A percentile compares a stretch with the other conserved stretches of the same genome.
Evolutionary conservation across 2,329 filamentous ascomycete genomes (phyloP).

Genomic region (Phyllosticta citriasiana): DNA sequence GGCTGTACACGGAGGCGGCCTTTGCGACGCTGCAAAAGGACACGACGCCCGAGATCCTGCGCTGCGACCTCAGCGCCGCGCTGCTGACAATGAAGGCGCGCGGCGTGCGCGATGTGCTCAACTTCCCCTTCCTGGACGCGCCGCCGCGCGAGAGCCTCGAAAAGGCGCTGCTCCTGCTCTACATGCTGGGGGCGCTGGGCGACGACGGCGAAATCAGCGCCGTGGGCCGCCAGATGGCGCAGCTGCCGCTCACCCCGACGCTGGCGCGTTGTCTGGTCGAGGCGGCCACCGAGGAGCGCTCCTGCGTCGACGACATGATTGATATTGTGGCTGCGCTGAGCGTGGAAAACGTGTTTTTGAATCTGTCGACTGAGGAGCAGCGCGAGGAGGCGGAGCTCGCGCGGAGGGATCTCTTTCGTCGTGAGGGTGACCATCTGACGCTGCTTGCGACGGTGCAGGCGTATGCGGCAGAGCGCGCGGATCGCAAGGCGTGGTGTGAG

Average conservation of each 20-base stretch:
- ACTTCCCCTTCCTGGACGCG: constrained; percentile 76
- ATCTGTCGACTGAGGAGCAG: constrained; percentile 49
- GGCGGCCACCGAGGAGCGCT: constrained; percentile 57
- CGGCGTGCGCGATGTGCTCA: constrained; percentile 69
- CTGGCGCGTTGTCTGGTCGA: constrained; percentile 76
- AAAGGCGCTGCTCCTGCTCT: constrained; percentile 70
- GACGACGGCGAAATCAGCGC: constrained; percentile 64
- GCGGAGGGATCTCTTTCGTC: constrained; percentile 45
- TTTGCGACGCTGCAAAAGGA: constrained; percentile 61
- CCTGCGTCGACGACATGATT: constrained; percentile 72
- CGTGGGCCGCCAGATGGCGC: constrained; percentile 65
- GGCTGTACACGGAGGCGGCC: constrained; percentile 73
- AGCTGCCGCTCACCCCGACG: constrained; percentile 71
- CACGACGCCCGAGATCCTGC: constrained; percentile 79
- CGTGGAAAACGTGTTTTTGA: constrained; percentile 54
- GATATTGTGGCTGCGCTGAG: constrained; percentile 67
- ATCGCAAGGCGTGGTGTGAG: constrained; percentile 51
- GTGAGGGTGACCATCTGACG: constrained; percentile 56
- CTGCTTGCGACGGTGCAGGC: constrained; percentile 50
- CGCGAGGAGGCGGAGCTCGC: constrained; percentile 49
- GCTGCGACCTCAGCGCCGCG: constrained; percentile 78
- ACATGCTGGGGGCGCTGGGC: constrained; percentile 65
- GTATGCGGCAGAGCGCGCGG: constrained; percentile 47
- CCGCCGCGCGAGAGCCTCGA: constrained; percentile 70
- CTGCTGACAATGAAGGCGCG: constrained; percentile 89